Conservation (phyloP, 2,329 filamentous ascomycete species). For the Calonectria honghensis region DNA sequence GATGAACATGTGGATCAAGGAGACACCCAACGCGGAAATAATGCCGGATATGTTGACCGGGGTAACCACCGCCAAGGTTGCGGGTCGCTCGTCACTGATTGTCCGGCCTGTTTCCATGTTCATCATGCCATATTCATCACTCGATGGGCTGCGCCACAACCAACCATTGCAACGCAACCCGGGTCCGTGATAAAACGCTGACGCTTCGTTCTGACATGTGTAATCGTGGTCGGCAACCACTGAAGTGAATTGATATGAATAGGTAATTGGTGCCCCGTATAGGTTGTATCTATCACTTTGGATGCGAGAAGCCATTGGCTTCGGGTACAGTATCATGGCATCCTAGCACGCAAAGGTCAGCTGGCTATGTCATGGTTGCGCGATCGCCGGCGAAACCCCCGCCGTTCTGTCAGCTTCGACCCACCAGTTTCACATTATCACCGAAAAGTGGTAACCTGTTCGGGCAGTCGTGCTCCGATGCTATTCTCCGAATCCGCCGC, state of each 20-base stretch:
- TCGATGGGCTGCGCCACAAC: slow-evolving; percentile 12
- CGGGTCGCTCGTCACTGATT: neutral
- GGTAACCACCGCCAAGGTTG: neutral
- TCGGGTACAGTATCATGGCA: neutral
- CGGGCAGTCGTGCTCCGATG: slow-evolving; percentile 2
- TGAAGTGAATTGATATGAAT: neutral
- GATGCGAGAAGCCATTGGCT: neutral
- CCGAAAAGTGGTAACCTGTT: slow-evolving; percentile 13
- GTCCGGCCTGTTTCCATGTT: neutral
- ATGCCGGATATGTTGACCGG: slow-evolving; percentile 9
- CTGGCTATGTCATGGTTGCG: neutral
- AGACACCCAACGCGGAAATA: slow-evolving; percentile 10
- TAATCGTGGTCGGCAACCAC: neutral
- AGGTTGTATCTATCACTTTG: neutral
- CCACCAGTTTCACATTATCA: slow-evolving; percentile 1
- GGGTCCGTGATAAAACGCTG: neutral
- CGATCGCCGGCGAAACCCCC: neutral
- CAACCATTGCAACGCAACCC: slow-evolving; percentile 5
- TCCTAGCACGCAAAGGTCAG: neutral
- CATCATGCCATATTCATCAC: slow-evolving; percentile 12
- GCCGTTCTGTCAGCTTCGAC: neutral
- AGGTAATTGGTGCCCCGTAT: neutral
- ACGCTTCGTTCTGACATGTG: neutral
- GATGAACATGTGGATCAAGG: slow-evolving; percentile 6
- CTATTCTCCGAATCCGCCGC: slow-evolving; percentile 10